Base-by-base conservation (phyloP, 2,329 filamentous ascomycete species). In the Aspergillus intermedius region DNA sequence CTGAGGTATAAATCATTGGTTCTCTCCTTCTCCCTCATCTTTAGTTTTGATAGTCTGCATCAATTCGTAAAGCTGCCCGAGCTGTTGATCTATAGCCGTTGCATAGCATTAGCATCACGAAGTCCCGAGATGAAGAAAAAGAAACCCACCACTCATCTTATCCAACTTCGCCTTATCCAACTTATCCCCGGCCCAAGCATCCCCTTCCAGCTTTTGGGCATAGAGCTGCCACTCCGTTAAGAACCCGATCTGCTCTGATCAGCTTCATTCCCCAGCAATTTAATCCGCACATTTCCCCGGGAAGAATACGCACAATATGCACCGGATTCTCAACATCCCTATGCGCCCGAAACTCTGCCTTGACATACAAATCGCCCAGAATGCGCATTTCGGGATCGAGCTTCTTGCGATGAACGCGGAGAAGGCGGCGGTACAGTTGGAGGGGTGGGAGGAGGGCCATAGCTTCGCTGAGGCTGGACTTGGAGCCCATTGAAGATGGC, bases 171-270 rank as follows among this genome's bases (percentile, higher is more conserved):
- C 76, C 58, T 82, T 81, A 55, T 97, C 91, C 66, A 97, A 77
- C 66, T 85, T 91, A 54, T 88, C 88, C 1, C 86, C 91, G 51
- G 80, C 77, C 93, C 93, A 97, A 0, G 78, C 69, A 46, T 95
- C 86, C 0, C 91, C 91, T 64, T 97, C 91, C 13, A 98, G 74
- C 65, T 89, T 84, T 66, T 98, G 91, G 2, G 90, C 91, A 64
- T 97, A 98, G 46, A 88, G 74, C 69, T 98, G 93, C 91, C 91
- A 98, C 69, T 97, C 91, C 0, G 88, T 91, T 58, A 98, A 77
- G 68, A 98, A 98, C 1, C 91, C 93, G 60, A 97, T 89, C 89
- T 95, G 56, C 12, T 35, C 48, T 32, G 7, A 41, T 8, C 23
- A 23, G 53, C 39, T 50, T 46, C 15, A 48, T 23, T 25, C 41